Evolutionary conservation across 768 basidiomycete genomes (phyloP), one percentile per base, ranked within the genome.

Genomic region (Mycena venus): DNA sequence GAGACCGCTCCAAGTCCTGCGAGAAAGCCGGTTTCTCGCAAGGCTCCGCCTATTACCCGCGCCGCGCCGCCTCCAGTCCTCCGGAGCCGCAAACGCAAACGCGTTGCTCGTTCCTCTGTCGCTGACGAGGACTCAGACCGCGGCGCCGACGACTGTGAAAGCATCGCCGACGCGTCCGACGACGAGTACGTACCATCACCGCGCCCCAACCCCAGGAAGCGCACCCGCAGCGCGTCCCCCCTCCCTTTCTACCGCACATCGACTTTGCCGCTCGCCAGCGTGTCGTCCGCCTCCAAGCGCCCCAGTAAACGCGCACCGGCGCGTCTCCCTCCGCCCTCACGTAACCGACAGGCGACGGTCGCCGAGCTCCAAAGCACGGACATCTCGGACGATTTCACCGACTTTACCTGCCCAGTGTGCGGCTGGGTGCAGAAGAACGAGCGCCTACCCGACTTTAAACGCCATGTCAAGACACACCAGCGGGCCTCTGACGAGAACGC

Each of bases 381-480:
- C 62, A 68, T 74, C 51, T 62, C 78, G 23, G 56, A 76, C 67
- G 70, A 72, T 1, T 66, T 81, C 7, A 65, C 73, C 73, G 79
- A 85, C 79, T 82, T 86, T 80, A 70, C 82, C 4, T 91, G 90
- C 78, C 87, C 87, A 3, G 83, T 83, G 60, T 90, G 90, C 79
- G 80, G 80, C 56, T 88, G 86, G 85, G 81, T 85, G 36, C 89
- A 89, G 76, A 79, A 74, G 42, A 90, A 89, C 81, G 82, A 83
- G 47, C 89, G 91, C 29, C 79, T 87, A 34, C 90, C 91, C 12
- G 92, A 93, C 77, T 89, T 90, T 79, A 88, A 87, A 79, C 88
- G 92, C 27, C 92, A 93, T 78, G 78, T 92, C 51, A 84, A 81
- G 53, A 91, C 91, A 2, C 91, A 92, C 76, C 84, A 87, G 70